Base-by-base conservation (phyloP, 805 yeast genomes). In the Lipomyces kockii region DNA sequence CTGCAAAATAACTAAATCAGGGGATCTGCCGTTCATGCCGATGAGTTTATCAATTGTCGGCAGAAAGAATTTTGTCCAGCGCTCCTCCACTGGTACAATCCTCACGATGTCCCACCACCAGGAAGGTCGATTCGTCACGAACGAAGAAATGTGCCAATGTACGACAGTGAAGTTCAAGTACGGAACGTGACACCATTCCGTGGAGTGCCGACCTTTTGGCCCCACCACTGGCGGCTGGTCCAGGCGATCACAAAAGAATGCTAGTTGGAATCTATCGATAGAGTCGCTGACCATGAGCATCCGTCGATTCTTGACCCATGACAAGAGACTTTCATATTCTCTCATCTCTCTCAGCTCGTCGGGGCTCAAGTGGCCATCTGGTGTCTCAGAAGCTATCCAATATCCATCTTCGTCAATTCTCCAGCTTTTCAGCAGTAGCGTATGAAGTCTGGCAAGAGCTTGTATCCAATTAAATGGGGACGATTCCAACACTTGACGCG, bases 81-180 rank as follows among this genome's bases (percentile, higher is more conserved):
- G 56, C n/a, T 61, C 57, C 43, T 64, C 67, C 52, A 64, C 35
- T 14, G 66, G 34, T 34, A 64, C 35, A 35, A 35, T 35, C 5
- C 17, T 35, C 39, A 35, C 4, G 14, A 2, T 3, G 14, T 22
- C 11, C 67, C 67, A 68, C 71, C 71, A 68, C 71, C 71, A 68
- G 12, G 60, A 58, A 7, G 71, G 71, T 11, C 55, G 58, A 9
- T 22, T n/a, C 29, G 66, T 55, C 52, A 54, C 34, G 58, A 51
- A 49, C 25, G 64, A 61, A 8, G 71, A 60, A 35, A 68, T 20
- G 49, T 68, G 71, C 71, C 71, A 68, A 58, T 68, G 71, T 39
- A 25, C 20, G 53, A 68, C 20, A 6, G 71, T 68, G 51, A 68
- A 58, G 62, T 68, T 68, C 39, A 68, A 39, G 20, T 37, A 55